phyloP scores from a whole-genome alignment of 2,329 filamentous ascomycete species.

The Fusarium agapanthi region DNA sequence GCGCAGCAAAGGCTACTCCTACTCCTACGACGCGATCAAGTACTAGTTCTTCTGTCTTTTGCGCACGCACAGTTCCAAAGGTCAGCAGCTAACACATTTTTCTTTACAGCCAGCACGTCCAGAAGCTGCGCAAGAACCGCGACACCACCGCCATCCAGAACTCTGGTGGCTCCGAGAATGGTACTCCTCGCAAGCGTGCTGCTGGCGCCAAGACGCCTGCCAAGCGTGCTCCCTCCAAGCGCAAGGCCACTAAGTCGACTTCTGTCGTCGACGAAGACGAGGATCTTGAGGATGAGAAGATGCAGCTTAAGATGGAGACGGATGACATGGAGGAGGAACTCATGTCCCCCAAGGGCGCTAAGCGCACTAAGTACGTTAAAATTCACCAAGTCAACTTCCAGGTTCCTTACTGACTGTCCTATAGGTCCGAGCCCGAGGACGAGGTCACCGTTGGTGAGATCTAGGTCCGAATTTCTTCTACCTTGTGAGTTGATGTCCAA shows the following conservation, averaged over 20 bases:
- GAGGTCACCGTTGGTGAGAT: slow-evolving; percentile 2
- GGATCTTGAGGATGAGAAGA: slow-evolving; percentile 35
- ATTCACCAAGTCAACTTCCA: too few species aligned
- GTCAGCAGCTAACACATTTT: slow-evolving; percentile 19
- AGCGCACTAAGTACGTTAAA: slow-evolving; percentile 41
- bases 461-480: not conserved
- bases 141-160: slow-evolving; percentile 41
- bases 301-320: slow-evolving; percentile 42
- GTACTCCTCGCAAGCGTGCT: slow-evolving; percentile 39
- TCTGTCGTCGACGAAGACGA: slow-evolving; percentile 34
- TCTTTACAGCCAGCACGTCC: slow-evolving; percentile 54
- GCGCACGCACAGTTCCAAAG: not conserved
- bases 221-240: slow-evolving; percentile 43
- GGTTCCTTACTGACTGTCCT: slow-evolving; percentile 1
- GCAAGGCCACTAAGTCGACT: slow-evolving; percentile 36
- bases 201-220: slow-evolving; percentile 29
- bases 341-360: slow-evolving; percentile 24
- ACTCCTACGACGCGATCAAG: slow-evolving; percentile 52
- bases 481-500: not conserved
- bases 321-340: slow-evolving; percentile 10
- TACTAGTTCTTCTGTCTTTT: slow-evolving; percentile 38
- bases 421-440: slow-evolving; percentile 27
- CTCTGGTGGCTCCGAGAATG: slow-evolving; percentile 14
- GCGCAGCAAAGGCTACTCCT: slow-evolving; percentile 49
- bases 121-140: slow-evolving; percentile 53